These are phyloP conservation scores for Pyrenochaeta sp. DNA, from an alignment of 2,329 filamentous ascomycete species.

Conservation along the genomic window DNA sequence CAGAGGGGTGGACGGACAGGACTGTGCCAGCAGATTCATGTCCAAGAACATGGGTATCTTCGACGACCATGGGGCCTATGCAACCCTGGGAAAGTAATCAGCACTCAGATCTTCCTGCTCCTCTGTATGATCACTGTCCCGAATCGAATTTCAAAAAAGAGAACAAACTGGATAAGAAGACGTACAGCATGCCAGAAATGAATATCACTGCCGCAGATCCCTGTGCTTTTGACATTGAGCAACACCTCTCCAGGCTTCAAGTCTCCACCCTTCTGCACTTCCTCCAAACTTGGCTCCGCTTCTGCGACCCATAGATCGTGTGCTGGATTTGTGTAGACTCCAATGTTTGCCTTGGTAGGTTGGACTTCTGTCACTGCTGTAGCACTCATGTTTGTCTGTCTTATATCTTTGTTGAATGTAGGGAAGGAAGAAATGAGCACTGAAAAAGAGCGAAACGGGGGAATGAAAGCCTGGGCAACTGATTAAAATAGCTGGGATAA, in stretches of 20 bases:
- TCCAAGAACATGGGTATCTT: constrained; percentile 87
- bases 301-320: constrained; percentile 91
- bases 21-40: constrained; percentile 90
- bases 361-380: constrained; percentile 51
- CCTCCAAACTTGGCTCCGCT: constrained; percentile 77
- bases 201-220: constrained; percentile 95
- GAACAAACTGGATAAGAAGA: constrained; percentile 1
- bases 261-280: constrained; percentile 71
- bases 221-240: constrained; percentile 88
- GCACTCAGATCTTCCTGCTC: background rate
- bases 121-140: background rate
- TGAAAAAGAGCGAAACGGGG: background rate
- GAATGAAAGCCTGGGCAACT: background rate
- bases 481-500: background rate
- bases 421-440: background rate
- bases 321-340: constrained; percentile 91
- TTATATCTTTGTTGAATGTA: background rate
- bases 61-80: constrained; percentile 96
- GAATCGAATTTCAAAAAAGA: background rate
- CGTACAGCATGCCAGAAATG: constrained; percentile 91
- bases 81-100: constrained; percentile 60
- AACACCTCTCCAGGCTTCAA: constrained; percentile 86
- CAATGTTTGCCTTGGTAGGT: constrained; percentile 84
- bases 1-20: constrained; percentile 81
- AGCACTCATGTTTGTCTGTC: constrained; percentile 37